Evolutionary conservation across 2,329 filamentous ascomycete species (phyloP).

Genomic region (Aspergillus sp.): DNA sequence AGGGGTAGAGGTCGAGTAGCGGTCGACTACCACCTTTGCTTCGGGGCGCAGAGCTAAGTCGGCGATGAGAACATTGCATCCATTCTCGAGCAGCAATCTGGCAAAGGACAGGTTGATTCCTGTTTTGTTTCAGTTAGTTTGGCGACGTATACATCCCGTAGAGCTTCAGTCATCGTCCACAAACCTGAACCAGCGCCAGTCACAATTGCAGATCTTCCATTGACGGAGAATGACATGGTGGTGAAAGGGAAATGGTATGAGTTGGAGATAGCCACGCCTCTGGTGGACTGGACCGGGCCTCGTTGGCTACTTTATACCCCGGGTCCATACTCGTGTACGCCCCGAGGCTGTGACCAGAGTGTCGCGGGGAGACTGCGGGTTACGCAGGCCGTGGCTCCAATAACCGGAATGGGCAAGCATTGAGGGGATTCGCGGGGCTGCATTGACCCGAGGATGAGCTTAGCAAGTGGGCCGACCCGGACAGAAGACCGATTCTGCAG

Average conservation of each 20-base stretch:
- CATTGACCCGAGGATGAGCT: constrained; percentile 9
- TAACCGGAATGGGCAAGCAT: constrained; percentile 2
- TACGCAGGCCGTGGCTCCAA: constrained; percentile 4
- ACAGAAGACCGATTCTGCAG: constrained; percentile 6
- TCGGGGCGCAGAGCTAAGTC: constrained; percentile 47
- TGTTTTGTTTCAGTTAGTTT: constrained; percentile 16
- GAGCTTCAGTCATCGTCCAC: constrained; percentile 8
- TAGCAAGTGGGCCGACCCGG: constrained; percentile 7
- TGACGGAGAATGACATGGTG: constrained; percentile 40
- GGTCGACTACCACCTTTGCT: constrained; percentile 41
- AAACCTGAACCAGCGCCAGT: constrained; percentile 56
- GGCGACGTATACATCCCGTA: background rate
- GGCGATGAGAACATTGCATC: constrained; percentile 48
- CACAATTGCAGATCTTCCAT: constrained; percentile 52
- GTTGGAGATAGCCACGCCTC: background rate
- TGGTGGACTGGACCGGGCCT: background rate
- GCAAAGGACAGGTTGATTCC: constrained; percentile 50
- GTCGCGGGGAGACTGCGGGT: background rate
- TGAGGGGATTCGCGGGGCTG: constrained; percentile 16
- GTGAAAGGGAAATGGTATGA: background rate
- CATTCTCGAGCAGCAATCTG: constrained; percentile 43
- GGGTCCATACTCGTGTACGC: background rate
- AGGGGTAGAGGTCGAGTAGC: constrained; percentile 30
- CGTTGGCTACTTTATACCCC: constrained; percentile 1
- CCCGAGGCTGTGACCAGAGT: background rate